Base-by-base conservation (phyloP, 2,329 filamentous ascomycete species). In the Lasiodiplodia citricola region DNA sequence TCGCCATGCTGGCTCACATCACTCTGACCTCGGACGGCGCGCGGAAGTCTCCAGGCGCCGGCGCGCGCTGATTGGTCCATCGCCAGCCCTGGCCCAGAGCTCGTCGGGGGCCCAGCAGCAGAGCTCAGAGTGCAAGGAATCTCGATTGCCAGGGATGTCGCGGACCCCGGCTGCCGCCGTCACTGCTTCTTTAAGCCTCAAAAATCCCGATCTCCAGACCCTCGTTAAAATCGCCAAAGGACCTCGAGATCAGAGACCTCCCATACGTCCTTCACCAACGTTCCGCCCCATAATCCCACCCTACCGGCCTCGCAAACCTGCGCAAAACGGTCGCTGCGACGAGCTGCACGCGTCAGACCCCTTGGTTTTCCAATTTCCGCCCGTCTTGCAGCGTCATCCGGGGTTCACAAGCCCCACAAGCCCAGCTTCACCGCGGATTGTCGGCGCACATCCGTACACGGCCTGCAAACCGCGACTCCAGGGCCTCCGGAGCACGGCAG, bases 201-300 rank as follows among this genome's bases (percentile, higher is more conserved):
- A 13, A 52, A 64, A 64, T 64, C 60, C 60, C 60, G 60, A 64
- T 64, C 60, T 64, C 60, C 28, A 64, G 44, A 64, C 60, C 60
- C 60, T 52, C 60, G 47, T 28, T 14, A 28, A 35, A 35, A 35
- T 35, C 31, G 31, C 31, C 31, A 35, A 37, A 63, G 23, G 60
- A 37, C 60, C 60, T 64, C 60, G 47, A 52, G 60, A 64, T 64
- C 60, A 52, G 47, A 52, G 47, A 64, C 44, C 60, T 64, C 60
- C 44, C 18, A 64, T 64, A 52, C 60, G 60, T 64, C 60, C 47
- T 52, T 38, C 60, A 35, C 38, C 21, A 52, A 37, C 47, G 21
- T 31, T 14, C 37, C 60, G 37, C 21, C 44, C 60, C 60, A 52
- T 64, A 47, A 52, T 51, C 41, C 31, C 60, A n/a, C 60, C 47